phyloP scores from a whole-genome alignment of 148 eudicot genomes.

The Bassia scoparia region DNA sequence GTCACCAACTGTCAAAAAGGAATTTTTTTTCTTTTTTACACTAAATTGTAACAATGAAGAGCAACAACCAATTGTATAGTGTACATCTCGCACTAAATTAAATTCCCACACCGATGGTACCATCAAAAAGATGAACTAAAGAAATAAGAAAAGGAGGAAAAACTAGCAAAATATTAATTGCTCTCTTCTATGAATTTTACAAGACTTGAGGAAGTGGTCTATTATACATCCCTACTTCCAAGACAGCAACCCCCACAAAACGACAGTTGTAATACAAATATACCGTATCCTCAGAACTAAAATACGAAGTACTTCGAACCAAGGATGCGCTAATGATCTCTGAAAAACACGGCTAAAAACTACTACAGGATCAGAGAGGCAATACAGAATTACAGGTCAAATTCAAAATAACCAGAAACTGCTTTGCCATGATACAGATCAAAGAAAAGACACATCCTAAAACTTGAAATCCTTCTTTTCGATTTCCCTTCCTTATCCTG shows the following conservation, averaged over 20 bases:
- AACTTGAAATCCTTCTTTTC: constrained; percentile 88
- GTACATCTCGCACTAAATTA: no score
- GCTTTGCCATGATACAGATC: neutral
- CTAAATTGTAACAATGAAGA: no score
- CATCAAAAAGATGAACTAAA: neutral
- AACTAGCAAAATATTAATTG: no score
- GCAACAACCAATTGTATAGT: no score
- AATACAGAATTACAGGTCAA: neutral
- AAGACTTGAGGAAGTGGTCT: neutral
- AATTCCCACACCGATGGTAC: no score
- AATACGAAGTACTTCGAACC: constrained; percentile 1
- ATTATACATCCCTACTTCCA: neutral
- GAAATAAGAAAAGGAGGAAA: no score
- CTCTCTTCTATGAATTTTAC: constrained; percentile 1
- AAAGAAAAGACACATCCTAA: constrained; percentile 23
- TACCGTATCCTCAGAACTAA: neutral
- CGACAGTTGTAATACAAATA: neutral
- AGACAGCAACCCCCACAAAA: constrained; percentile 3
- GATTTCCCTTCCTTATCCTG: constrained; percentile 81
- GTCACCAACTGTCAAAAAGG: no score
- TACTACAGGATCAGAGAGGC: neutral
- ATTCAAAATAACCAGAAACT: neutral
- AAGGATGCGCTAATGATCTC: neutral
- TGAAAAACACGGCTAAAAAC: neutral
- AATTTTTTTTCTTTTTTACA: no score